Conservation (phyloP, 2,329 filamentous ascomycete species). For the Clarireedia homoeocarpa region DNA sequence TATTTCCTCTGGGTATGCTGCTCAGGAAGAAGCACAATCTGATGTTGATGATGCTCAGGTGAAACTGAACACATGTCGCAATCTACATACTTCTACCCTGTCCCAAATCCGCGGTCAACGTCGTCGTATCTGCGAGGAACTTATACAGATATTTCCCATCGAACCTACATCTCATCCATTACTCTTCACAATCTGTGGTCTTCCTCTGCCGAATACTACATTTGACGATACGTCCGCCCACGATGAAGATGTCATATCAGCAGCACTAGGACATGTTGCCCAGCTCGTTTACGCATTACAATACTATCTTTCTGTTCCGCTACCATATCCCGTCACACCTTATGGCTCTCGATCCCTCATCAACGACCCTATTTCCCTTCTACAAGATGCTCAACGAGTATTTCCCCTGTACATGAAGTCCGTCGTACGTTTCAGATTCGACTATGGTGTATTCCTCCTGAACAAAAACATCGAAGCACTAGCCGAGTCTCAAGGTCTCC, state of each 20-base stretch:
- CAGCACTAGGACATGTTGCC: conserved; percentile 73
- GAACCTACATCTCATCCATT: conserved; percentile 58
- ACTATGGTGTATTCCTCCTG: conserved; percentile 92
- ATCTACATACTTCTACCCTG: conserved; percentile 47
- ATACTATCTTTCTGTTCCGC: conserved; percentile 68
- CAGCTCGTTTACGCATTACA: conserved; percentile 69
- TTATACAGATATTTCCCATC: conserved; percentile 74
- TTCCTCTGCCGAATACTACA: conserved; percentile 72
- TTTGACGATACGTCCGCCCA: conserved; percentile 49
- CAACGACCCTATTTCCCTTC: conserved; percentile 62
- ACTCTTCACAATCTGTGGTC: conserved; percentile 73
- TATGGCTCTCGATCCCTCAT: conserved; percentile 69
- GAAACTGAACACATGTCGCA: conserved; percentile 49
- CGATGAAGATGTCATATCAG: conserved; percentile 66
- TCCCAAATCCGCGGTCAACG: conserved; percentile 77
- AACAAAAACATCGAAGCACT: conserved; percentile 86
- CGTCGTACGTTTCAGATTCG: conserved; percentile 78
- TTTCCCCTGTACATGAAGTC: conserved; percentile 76
- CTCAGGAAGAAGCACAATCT: conserved; percentile 49
- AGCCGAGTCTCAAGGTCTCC: conserved; percentile 59
- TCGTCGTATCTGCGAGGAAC: conserved; percentile 77
- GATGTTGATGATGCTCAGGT: conserved; percentile 55
- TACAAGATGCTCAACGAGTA: conserved; percentile 43
- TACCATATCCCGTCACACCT: conserved; percentile 72
- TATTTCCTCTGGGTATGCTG: conserved; percentile 55